Evolutionary conservation across 345 rosid species (phyloP).

Genomic region (Hibiscus tridactylites): DNA sequence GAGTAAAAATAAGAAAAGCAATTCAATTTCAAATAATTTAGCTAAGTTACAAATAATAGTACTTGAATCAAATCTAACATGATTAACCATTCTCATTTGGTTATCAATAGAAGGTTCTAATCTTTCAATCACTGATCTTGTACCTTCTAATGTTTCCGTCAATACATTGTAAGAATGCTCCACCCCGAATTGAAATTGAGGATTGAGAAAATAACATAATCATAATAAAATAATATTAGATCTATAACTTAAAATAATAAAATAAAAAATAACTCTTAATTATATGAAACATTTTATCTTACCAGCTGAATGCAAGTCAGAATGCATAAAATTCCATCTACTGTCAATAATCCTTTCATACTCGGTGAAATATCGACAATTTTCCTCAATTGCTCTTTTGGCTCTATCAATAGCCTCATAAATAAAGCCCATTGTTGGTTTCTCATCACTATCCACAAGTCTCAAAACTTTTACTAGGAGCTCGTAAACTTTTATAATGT

Average conservation of each 20-base stretch:
- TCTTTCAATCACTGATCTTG: neutral
- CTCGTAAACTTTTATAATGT: neutral
- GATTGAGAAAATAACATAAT: neutral
- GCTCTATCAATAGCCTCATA: too few species aligned
- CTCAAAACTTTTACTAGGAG: neutral
- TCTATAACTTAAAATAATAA: too few species aligned
- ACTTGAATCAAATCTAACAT: too few species aligned
- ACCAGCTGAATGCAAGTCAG: neutral
- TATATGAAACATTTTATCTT: neutral
- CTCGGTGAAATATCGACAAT: too few species aligned
- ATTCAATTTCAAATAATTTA: neutral
- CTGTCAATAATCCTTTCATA: too few species aligned
- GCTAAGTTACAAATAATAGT: too few species aligned
- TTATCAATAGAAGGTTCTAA: neutral
- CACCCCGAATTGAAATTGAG: neutral
- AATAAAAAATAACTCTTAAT: too few species aligned
- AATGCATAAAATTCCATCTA: neutral
- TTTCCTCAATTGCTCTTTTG: too few species aligned
- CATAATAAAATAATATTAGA: too few species aligned
- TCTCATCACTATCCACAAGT: neutral
- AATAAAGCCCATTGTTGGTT: neutral
- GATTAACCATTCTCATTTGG: neutral
- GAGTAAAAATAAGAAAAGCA: neutral
- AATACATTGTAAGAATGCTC: too few species aligned
- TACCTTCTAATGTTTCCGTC: neutral